Percentiles rank a stretch among this genome's conserved stretches.
Conservation (phyloP, 176 grass and related monocot genomes). For the Juncus effusus region DNA sequence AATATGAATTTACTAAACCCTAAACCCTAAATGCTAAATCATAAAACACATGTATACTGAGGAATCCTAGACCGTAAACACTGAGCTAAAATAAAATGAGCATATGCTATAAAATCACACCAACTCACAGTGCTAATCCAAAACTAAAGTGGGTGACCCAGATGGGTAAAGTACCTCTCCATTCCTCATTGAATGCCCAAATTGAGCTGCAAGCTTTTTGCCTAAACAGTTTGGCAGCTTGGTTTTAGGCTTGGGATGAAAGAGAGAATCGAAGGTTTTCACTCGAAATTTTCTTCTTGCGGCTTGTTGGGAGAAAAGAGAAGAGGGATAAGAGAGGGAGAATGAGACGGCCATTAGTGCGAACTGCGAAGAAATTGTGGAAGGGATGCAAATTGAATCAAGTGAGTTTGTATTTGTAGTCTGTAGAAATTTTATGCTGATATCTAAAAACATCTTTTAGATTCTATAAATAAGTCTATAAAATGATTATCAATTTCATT, state of each 20-base stretch:
- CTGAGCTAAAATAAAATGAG: neutral
- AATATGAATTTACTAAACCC: neutral
- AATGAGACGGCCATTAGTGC: conserved; percentile 15
- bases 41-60: too few species aligned
- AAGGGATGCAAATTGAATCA: neutral
- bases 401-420: too few species aligned
- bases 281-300: neutral
- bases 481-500: too few species aligned
- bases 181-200: conserved; percentile 2
- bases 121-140: conserved; percentile 19
- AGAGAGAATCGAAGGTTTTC: neutral
- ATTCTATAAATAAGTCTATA: too few species aligned
- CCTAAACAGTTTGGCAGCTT: conserved; percentile 36
- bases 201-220: conserved; percentile 16
- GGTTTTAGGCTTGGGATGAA: conserved; percentile 18
- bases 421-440: too few species aligned
- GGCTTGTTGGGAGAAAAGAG: conserved; percentile 8
- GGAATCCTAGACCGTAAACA: too few species aligned
- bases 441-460: too few species aligned
- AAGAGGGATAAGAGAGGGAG: conserved; percentile 4
- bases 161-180: conserved; percentile 19
- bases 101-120: conserved; percentile 20
- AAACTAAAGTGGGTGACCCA: neutral
- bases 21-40: conserved; percentile 19
- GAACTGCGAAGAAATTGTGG: neutral